Evolutionary conservation across 2,329 filamentous ascomycete genomes (phyloP), one percentile per base, ranked within the genome.

Genomic region (Gnomoniopsis smithogilvyi): DNA sequence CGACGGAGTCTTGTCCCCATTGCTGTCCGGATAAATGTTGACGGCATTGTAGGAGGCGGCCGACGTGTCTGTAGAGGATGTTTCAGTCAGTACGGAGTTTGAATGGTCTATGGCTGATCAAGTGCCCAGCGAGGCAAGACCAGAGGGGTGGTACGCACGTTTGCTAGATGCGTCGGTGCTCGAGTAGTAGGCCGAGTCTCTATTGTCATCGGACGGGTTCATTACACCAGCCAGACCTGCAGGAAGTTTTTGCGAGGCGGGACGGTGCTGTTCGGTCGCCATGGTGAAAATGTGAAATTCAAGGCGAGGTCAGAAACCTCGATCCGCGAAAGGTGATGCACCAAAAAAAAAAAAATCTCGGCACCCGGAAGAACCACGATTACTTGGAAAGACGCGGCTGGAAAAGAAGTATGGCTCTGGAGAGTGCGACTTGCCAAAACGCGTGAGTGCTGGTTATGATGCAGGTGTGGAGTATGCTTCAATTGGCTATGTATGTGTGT

Each of bases 1-100:
- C 1, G 85, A 87, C 0, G 85, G 85, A 1, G 84, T 87, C 72
- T 87, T 86, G 67, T 88, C 84, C 34, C 77, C 74, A 21, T 76
- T 76, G 3, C 80, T 78, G 15, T 76, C 75, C 60, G 82, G 79
- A 61, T 82, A 84, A 43, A 77, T 69, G 63, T 70, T 72, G 56
- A 76, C 70, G 24, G 71, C 74, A 62, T 72, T 69, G 58, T 74
- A 76, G 12, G 78, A 80, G 24, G 77, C 77, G 41, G 77, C 73
- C 19, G 78, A 80, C 45, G 72, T 79, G 65, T 76, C 78, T 81
- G 64, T 22, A 48, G 57, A 22, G 17, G 15, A 58, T 15, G 22
- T 61, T 64, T 67, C 62, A 68, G 67, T 62, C 63, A 64, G 60
- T 58, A 52, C 49, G 19, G 26, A 41, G 33, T n/a, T 56, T 38